A percentile compares a stretch with the other conserved stretches of the same genome.
These are phyloP conservation scores for Trichoderma gamsii DNA, from an alignment of 495 filamentous ascomycete species.

Conservation along the genomic window DNA sequence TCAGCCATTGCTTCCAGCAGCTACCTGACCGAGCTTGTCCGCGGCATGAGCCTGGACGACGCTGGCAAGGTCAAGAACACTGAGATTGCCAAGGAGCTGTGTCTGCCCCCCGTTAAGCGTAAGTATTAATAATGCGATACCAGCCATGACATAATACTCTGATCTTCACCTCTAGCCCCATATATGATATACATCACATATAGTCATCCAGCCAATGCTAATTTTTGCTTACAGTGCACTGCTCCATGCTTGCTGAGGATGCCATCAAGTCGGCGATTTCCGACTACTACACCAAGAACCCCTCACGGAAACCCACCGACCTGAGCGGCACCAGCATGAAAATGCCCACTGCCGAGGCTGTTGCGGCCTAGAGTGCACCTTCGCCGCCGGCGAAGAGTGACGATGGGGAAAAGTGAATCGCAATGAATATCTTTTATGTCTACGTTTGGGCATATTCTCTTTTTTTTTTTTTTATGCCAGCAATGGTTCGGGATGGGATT, in stretches of 20 bases:
- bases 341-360: conserved; percentile 30
- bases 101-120: conserved; percentile 91
- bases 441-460: no score
- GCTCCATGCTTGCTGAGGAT: conserved; percentile 98
- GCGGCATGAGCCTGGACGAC: conserved; percentile 80
- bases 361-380: conserved; percentile 14
- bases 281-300: conserved; percentile 96
- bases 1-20: conserved; percentile 84
- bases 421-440: background rate
- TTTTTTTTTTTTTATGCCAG: background rate
- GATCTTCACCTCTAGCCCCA: background rate
- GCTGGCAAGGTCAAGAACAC: conserved; percentile 89
- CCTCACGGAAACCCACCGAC: conserved; percentile 62
- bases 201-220: background rate
- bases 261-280: conserved; percentile 99
- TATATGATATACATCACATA: background rate
- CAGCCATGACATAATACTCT: no score
- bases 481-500: background rate
- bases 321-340: conserved; percentile 63
- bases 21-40: conserved; percentile 81
- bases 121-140: conserved; percentile 31
- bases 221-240: conserved; percentile 61
- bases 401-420: background rate
- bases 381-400: background rate
- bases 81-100: conserved; percentile 94